Conservation (phyloP, 2,329 filamentous ascomycete species). For the Cordyceps farinosa region DNA sequence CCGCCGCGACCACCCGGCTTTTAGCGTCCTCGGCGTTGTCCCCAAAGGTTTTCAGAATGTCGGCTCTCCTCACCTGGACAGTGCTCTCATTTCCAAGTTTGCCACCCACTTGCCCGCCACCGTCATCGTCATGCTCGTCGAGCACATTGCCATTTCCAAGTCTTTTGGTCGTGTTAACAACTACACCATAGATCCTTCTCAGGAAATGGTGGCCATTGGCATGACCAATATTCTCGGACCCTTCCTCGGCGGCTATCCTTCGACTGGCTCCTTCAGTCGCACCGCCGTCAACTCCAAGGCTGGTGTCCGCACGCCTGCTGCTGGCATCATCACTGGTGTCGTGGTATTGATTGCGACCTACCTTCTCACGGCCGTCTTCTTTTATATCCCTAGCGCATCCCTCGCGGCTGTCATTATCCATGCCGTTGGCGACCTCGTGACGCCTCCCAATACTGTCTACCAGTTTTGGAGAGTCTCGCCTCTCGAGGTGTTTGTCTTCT, state of each 20-base stretch:
- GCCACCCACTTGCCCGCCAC: constrained; percentile 65
- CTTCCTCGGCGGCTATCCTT: constrained; percentile 79
- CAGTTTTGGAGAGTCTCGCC: constrained; percentile 86
- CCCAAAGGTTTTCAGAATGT: constrained; percentile 59
- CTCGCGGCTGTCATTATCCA: constrained; percentile 86
- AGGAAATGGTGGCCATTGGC: constrained; percentile 75
- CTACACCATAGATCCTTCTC: constrained; percentile 75
- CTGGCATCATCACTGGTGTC: constrained; percentile 77
- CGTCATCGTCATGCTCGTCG: constrained; percentile 74
- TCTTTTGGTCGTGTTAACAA: constrained; percentile 79
- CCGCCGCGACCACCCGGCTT: constrained; percentile 58
- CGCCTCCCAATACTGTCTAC: constrained; percentile 76
- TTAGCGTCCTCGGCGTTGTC: constrained; percentile 71
- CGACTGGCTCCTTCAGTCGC: constrained; percentile 85
- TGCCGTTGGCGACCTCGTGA: constrained; percentile 82
- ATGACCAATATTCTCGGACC: constrained; percentile 71
- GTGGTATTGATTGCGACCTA: constrained; percentile 84
- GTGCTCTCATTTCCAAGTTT: constrained; percentile 39
- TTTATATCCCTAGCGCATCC: constrained; percentile 75
- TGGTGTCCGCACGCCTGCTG: constrained; percentile 81
- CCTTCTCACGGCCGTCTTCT: constrained; percentile 78
- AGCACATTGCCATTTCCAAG: constrained; percentile 80
- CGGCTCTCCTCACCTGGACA: constrained; percentile 12
- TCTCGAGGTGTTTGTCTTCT: constrained; percentile 78
- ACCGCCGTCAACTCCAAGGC: constrained; percentile 95